phyloP scores from a whole-genome alignment of 768 basidiomycete species.

The Boletus eberwhitei region DNA sequence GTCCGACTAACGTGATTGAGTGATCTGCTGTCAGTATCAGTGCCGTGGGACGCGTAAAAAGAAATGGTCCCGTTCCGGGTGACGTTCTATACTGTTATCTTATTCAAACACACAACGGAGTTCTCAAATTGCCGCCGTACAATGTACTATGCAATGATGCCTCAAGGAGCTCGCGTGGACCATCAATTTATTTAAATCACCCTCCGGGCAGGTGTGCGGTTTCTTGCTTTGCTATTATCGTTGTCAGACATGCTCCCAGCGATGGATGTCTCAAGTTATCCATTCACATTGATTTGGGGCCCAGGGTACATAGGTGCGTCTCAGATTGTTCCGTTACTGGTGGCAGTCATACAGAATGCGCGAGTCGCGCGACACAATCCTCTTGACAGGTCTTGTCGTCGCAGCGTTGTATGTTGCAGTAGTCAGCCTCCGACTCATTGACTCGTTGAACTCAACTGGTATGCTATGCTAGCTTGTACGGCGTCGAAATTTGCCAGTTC shows the following conservation, averaged over 20 bases:
- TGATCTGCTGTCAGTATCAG: not conserved
- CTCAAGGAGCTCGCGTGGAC: not conserved
- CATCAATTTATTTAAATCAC: not conserved
- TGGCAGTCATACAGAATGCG: not conserved
- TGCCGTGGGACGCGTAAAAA: no score
- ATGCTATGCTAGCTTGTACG: constrained; percentile 1
- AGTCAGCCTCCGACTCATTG: no score
- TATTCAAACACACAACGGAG: not conserved
- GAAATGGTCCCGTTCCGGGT: no score
- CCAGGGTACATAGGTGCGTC: constrained; percentile 9
- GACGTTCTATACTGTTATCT: no score
- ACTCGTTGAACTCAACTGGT: not conserved
- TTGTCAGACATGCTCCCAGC: not conserved
- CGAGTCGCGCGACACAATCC: not conserved
- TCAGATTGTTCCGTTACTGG: not conserved
- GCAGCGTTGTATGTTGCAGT: constrained; percentile 2
- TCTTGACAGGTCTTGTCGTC: not conserved
- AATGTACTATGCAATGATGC: not conserved
- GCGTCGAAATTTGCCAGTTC: constrained; percentile 9
- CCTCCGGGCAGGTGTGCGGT: not conserved
- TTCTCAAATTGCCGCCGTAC: not conserved
- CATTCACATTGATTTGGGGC: not conserved
- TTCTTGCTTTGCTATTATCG: not conserved
- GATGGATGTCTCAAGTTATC: constrained; percentile 1
- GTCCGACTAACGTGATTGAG: not conserved